A percentile compares a stretch with the other conserved stretches of the same genome.
Evolutionary conservation across 106 monocot species (phyloP).

Genomic region (Dendrobium huoshanense): DNA sequence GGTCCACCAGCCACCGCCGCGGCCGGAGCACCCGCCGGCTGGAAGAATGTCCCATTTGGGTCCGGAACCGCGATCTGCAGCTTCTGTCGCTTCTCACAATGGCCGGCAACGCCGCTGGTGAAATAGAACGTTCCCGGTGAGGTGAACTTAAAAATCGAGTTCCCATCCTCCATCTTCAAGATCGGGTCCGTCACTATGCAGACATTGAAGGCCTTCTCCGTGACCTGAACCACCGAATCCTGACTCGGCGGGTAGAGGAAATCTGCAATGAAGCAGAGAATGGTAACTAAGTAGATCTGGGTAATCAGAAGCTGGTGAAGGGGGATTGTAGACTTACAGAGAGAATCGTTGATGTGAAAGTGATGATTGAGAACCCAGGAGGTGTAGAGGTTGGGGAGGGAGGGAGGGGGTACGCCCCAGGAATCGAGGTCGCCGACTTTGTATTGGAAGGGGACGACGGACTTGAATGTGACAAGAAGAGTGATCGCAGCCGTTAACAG

Average conservation of each 20-base stretch:
- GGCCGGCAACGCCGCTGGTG: constrained; percentile 55
- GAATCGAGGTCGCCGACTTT: constrained; percentile 64
- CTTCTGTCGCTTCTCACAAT: constrained; percentile 77
- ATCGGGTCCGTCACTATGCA: constrained; percentile 48
- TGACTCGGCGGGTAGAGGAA: constrained; percentile 96
- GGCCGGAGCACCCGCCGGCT: constrained; percentile 6
- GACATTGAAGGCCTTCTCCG: constrained; percentile 51
- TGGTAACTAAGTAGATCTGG: not conserved
- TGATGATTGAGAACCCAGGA: constrained; percentile 41
- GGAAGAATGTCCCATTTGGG: constrained; percentile 52
- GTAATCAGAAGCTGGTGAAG: not conserved
- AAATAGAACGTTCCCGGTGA: constrained; percentile 52
- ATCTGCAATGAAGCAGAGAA: constrained; percentile 25
- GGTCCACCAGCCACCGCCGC: constrained; percentile 2
- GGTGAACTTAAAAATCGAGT: constrained; percentile 80
- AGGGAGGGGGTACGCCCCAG: constrained; percentile 59
- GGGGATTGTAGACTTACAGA: constrained; percentile 33
- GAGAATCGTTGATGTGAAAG: constrained; percentile 52
- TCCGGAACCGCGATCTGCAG: constrained; percentile 43
- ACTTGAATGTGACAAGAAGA: not conserved
- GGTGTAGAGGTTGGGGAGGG: constrained; percentile 40
- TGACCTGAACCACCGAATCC: constrained; percentile 85
- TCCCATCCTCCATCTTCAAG: constrained; percentile 56
- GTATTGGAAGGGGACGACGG: constrained; percentile 18
- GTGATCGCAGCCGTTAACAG: not conserved